Evolutionary conservation across 768 basidiomycete species (phyloP), one percentile per base, ranked within the genome.

Genomic region (Leccinum imitatum): DNA sequence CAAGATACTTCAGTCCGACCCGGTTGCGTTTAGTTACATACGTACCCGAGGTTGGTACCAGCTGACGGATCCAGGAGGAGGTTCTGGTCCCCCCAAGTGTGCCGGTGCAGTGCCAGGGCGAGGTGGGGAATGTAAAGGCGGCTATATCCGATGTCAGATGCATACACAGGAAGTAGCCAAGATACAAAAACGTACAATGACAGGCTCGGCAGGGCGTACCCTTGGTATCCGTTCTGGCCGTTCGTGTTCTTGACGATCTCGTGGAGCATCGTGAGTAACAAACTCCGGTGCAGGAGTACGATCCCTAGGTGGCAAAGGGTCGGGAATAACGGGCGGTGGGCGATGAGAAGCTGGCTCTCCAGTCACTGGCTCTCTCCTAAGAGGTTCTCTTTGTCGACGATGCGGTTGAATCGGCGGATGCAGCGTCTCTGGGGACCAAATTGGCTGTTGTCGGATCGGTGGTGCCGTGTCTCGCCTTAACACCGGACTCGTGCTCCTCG

Each of bases 401-500:
- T 31, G 67, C 4, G 19, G 67, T 4, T 46, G 63, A 8, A 61
- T 50, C 3, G 63, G 63, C 2, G 35, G n/a, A 33, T 69, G 65
- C 10, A 57, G 23, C 0, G 39, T 57, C 46, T 69, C 67, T 10
- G 73, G 72, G 1, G 59, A 63, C 55, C 63, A 75, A 1, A 48
- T 56, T 7, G 55, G 62, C 11, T 59, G 63, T 17, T 67, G 63
- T 19, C 71, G 74, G 47, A 66, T 61, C 10, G 71, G 70, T 9
- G 77, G 75, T 3, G 66, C 66, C 0, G 68, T 63, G 10, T 63
- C 60, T 37, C 63, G 58, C 63, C 59, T 67, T 67, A 50, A 65
- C 63, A 56, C 54, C 1, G 81, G 80, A 61, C 78, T 79, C 17
- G 76, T 67, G 44, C 79, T 81, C 54, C 78, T 74, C 17, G 79